Percentiles rank a stretch among this genome's conserved stretches.
These are phyloP conservation scores for Boletus tylopilopsis DNA, from an alignment of 768 basidiomycete species.

Conservation along the genomic window DNA sequence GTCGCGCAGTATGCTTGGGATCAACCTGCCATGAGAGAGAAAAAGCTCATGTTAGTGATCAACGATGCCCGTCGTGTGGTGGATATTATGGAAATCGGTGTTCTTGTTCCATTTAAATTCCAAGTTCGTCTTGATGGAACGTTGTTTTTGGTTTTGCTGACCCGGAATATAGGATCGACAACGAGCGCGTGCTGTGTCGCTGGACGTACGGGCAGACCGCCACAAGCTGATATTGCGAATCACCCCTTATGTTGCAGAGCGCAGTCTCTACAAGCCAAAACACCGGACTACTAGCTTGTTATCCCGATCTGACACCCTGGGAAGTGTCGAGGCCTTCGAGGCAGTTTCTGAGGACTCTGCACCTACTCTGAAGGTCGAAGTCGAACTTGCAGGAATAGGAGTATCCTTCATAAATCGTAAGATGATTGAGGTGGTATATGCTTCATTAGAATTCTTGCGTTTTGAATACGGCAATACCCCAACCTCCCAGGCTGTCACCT, in stretches of 20 bases:
- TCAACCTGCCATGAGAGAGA: slow-evolving; percentile 77
- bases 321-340: slow-evolving; percentile 75
- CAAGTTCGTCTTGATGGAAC: slow-evolving; percentile 41
- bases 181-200: slow-evolving; percentile 65
- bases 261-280: slow-evolving; percentile 83
- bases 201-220: slow-evolving; percentile 91
- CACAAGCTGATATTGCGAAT: slow-evolving; percentile 82
- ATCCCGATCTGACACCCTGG: slow-evolving; percentile 64
- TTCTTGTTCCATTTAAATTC: slow-evolving; percentile 86
- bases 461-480: slow-evolving; percentile 82
- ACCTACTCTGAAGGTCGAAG: slow-evolving; percentile 58
- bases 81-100: slow-evolving; percentile 95
- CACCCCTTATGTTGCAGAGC: slow-evolving; percentile 80
- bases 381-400: slow-evolving; percentile 89
- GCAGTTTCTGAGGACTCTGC: slow-evolving; percentile 72
- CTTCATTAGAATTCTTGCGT: slow-evolving; percentile 72
- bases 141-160: slow-evolving; percentile 1
- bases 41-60: slow-evolving; percentile 65
- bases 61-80: slow-evolving; percentile 61
- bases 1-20: slow-evolving; percentile 88
- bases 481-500: slow-evolving; percentile 72
- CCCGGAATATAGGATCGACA: slow-evolving; percentile 43
- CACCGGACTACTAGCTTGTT: slow-evolving; percentile 43
- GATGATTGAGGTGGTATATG: slow-evolving; percentile 86
- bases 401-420: slow-evolving; percentile 86